A percentile compares a stretch with the other conserved stretches of the same genome.
Evolutionary conservation across 2,329 filamentous ascomycete species (phyloP).

Genomic region (Botrytis galanthina): DNA sequence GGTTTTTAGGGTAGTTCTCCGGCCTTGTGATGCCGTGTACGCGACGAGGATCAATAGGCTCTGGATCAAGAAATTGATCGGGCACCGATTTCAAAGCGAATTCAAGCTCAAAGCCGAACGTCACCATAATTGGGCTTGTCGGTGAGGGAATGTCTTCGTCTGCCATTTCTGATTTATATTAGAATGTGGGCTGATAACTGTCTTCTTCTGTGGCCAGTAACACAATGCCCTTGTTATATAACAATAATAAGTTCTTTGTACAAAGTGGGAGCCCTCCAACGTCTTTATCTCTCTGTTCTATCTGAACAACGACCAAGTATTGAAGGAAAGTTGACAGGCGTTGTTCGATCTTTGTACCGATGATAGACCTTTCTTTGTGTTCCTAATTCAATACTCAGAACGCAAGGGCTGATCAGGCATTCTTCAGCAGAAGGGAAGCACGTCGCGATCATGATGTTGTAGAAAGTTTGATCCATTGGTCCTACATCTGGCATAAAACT

Average conservation of each 20-base stretch:
- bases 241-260: neutral
- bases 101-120: constrained; percentile 13
- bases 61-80: neutral
- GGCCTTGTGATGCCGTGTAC: neutral
- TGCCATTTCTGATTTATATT: neutral
- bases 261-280: too few species aligned
- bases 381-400: neutral
- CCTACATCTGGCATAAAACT: too few species aligned
- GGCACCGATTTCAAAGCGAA: neutral
- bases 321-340: neutral
- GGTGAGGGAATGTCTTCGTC: neutral
- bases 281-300: neutral
- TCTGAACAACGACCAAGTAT: neutral
- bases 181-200: neutral
- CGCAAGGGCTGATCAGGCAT: neutral
- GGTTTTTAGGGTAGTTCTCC: neutral
- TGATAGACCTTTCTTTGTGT: neutral
- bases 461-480: neutral
- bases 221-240: neutral
- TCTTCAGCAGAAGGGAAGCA: neutral
- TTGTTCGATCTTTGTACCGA: neutral
- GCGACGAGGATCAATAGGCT: neutral
- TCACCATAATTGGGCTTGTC: neutral
- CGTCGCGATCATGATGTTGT: neutral
- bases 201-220: neutral